A percentile compares a stretch with the other conserved stretches of the same genome.
Evolutionary conservation across 257 asterid genomes (phyloP).

Genomic region (Fraxinus cuspidata): DNA sequence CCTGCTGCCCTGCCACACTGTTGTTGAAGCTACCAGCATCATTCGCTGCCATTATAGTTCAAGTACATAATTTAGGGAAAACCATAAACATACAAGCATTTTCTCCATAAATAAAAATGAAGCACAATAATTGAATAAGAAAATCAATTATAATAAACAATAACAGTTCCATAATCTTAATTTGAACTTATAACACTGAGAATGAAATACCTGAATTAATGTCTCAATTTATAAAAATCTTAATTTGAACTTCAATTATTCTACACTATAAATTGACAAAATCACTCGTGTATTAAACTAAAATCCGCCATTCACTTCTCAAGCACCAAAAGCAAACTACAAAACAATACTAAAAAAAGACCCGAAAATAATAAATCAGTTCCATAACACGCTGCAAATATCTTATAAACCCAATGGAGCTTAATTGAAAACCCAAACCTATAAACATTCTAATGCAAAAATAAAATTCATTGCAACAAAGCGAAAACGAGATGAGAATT

Average conservation of each 20-base stretch:
- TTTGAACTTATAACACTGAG: not conserved
- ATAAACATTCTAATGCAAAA: not conserved
- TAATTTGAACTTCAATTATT: not conserved
- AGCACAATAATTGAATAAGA: not conserved
- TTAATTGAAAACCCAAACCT: not conserved
- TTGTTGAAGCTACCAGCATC: constrained; percentile 97
- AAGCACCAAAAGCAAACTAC: constrained; percentile 1
- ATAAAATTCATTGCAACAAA: not conserved
- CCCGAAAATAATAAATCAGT: not conserved
- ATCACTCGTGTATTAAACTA: not conserved
- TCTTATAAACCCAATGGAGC: not conserved
- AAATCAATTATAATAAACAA: not conserved
- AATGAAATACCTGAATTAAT: not conserved
- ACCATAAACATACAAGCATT: not conserved
- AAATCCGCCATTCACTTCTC: not conserved
- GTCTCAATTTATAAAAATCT: not conserved
- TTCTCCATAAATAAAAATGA: not conserved
- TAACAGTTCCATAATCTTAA: too few relatives aligned
- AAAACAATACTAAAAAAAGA: not conserved
- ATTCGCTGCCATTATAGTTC: constrained; percentile 61
- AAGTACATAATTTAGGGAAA: constrained; percentile 22
- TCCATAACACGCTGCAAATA: not conserved
- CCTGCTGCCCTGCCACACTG: constrained; percentile 97
- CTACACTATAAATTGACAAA: not conserved
- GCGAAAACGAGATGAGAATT: not conserved